These are phyloP conservation scores for Backusella circina DNA, from an alignment of 192 early-diverging fungal species.

Conservation along the genomic window DNA sequence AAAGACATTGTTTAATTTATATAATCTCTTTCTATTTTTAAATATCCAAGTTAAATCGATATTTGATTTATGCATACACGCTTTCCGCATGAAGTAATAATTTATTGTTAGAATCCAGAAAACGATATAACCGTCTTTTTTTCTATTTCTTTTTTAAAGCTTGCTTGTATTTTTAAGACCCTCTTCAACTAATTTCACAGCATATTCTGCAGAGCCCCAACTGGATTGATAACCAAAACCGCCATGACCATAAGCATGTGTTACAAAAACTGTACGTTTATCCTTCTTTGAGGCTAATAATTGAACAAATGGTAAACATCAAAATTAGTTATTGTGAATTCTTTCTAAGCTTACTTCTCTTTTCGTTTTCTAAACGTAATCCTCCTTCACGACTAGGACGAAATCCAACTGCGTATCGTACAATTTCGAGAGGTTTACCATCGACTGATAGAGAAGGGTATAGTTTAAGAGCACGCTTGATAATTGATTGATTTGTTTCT, in stretches of 20 bases:
- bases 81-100: background rate
- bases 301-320: background rate
- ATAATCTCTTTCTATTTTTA: too few relatives aligned
- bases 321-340: background rate
- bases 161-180: background rate
- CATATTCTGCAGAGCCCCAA: constrained; percentile 52
- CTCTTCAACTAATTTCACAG: constrained; percentile 38
- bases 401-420: constrained; percentile 48
- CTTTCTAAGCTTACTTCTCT: constrained; percentile 21
- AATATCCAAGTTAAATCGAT: background rate
- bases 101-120: background rate
- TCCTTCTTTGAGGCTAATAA: constrained; percentile 2
- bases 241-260: constrained; percentile 67
- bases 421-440: constrained; percentile 17
- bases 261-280: constrained; percentile 31
- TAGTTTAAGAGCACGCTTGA: constrained; percentile 31
- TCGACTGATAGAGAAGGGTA: constrained; percentile 41
- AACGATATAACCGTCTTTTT: background rate
- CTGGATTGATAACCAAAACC: constrained; percentile 61
- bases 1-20: too few relatives aligned
- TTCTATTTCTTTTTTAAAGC: background rate
- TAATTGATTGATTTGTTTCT: constrained; percentile 42
- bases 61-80: background rate
- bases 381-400: constrained; percentile 52
- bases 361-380: constrained; percentile 46